A percentile compares a stretch with the other conserved stretches of the same genome.
These are phyloP conservation scores for Auricularia heimuer DNA, from an alignment of 768 basidiomycete genomes.

Conservation along the genomic window DNA sequence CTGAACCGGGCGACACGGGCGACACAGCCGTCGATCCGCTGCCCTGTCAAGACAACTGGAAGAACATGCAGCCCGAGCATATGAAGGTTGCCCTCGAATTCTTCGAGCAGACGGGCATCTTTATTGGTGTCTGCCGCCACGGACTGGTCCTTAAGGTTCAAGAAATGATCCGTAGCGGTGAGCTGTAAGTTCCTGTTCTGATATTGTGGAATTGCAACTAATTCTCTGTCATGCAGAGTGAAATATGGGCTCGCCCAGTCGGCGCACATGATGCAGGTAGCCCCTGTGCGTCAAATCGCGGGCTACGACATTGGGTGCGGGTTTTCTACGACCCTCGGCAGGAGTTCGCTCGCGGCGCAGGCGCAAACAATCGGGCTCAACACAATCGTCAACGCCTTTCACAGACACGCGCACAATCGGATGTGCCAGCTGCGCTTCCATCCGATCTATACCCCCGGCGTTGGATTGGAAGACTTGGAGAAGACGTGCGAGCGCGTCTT, in stretches of 20 bases:
- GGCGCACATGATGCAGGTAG: not conserved
- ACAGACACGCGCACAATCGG: constrained; percentile 21
- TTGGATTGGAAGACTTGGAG: constrained; percentile 20
- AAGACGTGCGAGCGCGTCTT: constrained; percentile 21
- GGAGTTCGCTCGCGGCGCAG: not conserved
- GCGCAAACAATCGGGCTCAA: not conserved
- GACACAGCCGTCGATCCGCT: not conserved
- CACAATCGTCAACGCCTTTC: constrained; percentile 18
- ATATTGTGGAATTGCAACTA: not conserved
- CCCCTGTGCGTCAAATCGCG: not conserved
- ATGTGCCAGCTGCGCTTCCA: constrained; percentile 21
- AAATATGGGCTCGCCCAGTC: not conserved
- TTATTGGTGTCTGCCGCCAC: not conserved
- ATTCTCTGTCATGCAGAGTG: not conserved
- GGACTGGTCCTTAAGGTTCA: not conserved
- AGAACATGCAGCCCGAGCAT: not conserved
- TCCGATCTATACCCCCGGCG: constrained; percentile 17
- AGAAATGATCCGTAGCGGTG: constrained; percentile 3
- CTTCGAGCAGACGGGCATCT: not conserved
- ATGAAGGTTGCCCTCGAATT: not conserved
- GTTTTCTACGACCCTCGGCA: not conserved
- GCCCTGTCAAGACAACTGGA: not conserved
- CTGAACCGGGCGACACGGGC: not conserved
- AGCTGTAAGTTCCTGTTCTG: not conserved
- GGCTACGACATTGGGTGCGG: constrained; percentile 3